Base-by-base conservation (phyloP, 2,329 filamentous ascomycete species). In the Fonsecaea multimorphosa region DNA sequence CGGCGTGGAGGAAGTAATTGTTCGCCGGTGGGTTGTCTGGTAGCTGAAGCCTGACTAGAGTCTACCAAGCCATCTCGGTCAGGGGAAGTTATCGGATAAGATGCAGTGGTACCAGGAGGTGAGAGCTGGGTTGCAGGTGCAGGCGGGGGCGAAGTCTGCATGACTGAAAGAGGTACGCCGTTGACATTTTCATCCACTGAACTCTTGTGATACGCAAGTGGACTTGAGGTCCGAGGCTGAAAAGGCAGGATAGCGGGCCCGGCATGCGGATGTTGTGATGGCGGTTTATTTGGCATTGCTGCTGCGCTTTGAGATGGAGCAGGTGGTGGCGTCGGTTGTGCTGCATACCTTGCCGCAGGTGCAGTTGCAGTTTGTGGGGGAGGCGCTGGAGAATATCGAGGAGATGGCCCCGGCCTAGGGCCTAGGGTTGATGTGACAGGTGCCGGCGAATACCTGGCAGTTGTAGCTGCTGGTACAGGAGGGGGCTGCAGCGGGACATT, bases 171-270 rank as follows among this genome's bases (percentile, higher is more conserved):
- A 5, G 46, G 51, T 11, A 58, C 8, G 24, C 36, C 44, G 38
- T 63, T 46, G 16, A 61, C 58, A 32, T 49, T 64, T 55, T 70
- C 65, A 32, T 68, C 71, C 44, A 67, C 56, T 1, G 70, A 70
- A 27, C 44, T 62, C 54, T 67, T 69, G 61, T 81, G 84, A 57
- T 84, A 83, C 34, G 86, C 86, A 16, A 89, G 78, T 16, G 87
- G 87, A 74, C 87, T 89, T n/a, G 86, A 89, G 6, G 86, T 89
- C 63, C 87, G 81, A 19, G 87, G 87, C 49, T 86, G 84, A 74
- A 88, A 89, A 3, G 84, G 80, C 66, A 86, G 79, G 14, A 77
- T 72, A 34, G 67, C 68, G 11, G 68, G 57, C 34, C 64, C 40
- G 29, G 66, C 66, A 40, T 74, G 72, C 3, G 74, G 72, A 16